A percentile compares a stretch with the other conserved stretches of the same genome.
Conservation (phyloP, 2,329 filamentous ascomycete genomes). For the Nemania serpens region DNA sequence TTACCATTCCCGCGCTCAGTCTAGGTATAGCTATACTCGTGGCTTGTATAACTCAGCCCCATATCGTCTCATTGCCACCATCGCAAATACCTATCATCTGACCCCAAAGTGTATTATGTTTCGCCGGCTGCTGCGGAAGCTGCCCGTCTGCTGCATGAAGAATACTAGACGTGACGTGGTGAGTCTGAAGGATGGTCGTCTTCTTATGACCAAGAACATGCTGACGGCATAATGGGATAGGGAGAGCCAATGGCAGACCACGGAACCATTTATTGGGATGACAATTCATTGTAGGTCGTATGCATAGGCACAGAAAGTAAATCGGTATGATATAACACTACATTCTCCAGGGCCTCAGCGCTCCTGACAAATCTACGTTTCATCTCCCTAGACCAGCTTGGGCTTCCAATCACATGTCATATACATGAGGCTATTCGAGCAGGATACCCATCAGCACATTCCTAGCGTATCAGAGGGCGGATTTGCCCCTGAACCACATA, state of each 20-base stretch:
- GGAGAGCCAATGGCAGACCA: background rate
- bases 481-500: constrained; percentile 8
- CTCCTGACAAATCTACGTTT: background rate
- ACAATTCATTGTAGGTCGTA: background rate
- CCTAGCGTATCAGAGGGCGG: background rate
- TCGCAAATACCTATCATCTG: background rate
- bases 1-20: background rate
- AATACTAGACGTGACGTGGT: constrained; percentile 3
- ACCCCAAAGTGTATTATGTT: background rate
- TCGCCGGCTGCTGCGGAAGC: constrained; percentile 1
- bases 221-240: constrained; percentile 19
- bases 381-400: background rate
- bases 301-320: constrained; percentile 3
- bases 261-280: background rate
- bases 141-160: background rate
- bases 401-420: background rate
- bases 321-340: background rate
- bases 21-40: background rate
- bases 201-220: constrained; percentile 6
- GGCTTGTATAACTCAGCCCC: background rate
- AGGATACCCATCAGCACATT: background rate
- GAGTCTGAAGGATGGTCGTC: constrained; percentile 7
- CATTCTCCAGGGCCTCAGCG: background rate
- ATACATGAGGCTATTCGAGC: background rate
- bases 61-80: background rate